These are phyloP conservation scores for Boletellus deceptivus DNA, from an alignment of 1,284 basidiomycete genomes.

Conservation along the genomic window DNA sequence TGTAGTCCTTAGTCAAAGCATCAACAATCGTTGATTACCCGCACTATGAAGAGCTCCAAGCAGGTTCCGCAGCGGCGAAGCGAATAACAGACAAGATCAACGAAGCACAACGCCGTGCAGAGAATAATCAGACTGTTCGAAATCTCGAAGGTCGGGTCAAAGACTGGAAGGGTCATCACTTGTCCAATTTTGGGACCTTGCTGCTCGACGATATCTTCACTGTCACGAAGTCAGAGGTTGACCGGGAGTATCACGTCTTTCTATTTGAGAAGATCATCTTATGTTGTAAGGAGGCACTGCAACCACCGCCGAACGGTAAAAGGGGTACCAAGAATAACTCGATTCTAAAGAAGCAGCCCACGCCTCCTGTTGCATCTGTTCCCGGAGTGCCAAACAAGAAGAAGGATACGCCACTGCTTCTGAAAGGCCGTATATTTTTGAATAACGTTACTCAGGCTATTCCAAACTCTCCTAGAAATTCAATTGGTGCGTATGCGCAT, in stretches of 20 bases:
- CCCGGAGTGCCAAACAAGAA: conserved; percentile 60
- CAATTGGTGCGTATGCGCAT: conserved; percentile 52
- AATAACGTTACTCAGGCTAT: conserved; percentile 89
- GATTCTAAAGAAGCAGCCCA: conserved; percentile 69
- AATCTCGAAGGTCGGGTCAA: conserved; percentile 90
- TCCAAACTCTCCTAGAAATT: conserved; percentile 53
- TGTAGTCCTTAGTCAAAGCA: conserved; percentile 76
- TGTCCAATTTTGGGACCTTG: conserved; percentile 90
- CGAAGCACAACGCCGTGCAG: conserved; percentile 86
- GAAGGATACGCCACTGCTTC: conserved; percentile 77
- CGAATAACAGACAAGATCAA: conserved; percentile 96
- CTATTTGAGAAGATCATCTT: conserved; percentile 98
- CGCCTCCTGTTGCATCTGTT: conserved; percentile 41
- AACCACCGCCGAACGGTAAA: conserved; percentile 50
- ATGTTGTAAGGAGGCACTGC: conserved; percentile 88
- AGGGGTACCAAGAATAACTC: conserved; percentile 73
- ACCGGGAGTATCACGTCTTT: conserved; percentile 98
- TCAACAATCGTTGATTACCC: conserved; percentile 65
- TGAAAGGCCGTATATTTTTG: conserved; percentile 97
- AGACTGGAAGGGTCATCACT: conserved; percentile 99
- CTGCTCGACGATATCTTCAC: conserved; percentile 93
- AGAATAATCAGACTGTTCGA: conserved; percentile 85
- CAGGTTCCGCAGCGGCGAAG: conserved; percentile 84
- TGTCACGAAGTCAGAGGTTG: conserved; percentile 95
- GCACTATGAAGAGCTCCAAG: conserved; percentile 78